Conservation (phyloP, 345 rosid species). For the Populus deltoides region DNA sequence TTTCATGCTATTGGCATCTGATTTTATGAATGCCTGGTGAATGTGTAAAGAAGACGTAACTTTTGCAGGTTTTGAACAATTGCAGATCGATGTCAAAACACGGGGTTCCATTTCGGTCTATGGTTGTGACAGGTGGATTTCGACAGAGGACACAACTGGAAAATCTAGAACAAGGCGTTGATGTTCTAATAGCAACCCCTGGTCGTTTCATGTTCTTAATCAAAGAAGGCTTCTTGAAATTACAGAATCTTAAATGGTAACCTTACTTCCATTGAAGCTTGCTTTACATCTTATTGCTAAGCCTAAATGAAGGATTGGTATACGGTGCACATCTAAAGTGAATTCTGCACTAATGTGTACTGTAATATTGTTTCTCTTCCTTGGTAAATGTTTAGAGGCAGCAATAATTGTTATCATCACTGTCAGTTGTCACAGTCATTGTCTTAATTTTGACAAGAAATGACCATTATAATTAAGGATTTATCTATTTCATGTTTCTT, state of each 20-base stretch:
- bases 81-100: slow-evolving; percentile 74
- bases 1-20: slow-evolving; percentile 5
- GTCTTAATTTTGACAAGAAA: background rate
- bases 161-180: slow-evolving; percentile 72
- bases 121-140: slow-evolving; percentile 91
- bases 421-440: background rate
- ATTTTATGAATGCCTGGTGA: slow-evolving; percentile 6
- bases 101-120: slow-evolving; percentile 89
- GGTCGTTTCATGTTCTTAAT: slow-evolving; percentile 86
- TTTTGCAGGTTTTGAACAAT: slow-evolving; percentile 71
- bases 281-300: slow-evolving; percentile 8
- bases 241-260: slow-evolving; percentile 74
- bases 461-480: background rate
- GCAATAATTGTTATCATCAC: background rate
- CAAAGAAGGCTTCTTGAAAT: slow-evolving; percentile 63
- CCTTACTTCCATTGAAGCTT: slow-evolving; percentile 8
- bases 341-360: background rate
- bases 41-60: slow-evolving; percentile 24
- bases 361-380: background rate
- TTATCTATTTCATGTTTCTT: background rate
- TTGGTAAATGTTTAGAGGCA: background rate
- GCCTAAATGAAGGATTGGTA: background rate
- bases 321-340: background rate
- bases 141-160: slow-evolving; percentile 83
- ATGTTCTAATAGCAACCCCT: slow-evolving; percentile 89